phyloP scores from a whole-genome alignment of 1,139 yeast species.

The Geotrichum phurueaensis region DNA sequence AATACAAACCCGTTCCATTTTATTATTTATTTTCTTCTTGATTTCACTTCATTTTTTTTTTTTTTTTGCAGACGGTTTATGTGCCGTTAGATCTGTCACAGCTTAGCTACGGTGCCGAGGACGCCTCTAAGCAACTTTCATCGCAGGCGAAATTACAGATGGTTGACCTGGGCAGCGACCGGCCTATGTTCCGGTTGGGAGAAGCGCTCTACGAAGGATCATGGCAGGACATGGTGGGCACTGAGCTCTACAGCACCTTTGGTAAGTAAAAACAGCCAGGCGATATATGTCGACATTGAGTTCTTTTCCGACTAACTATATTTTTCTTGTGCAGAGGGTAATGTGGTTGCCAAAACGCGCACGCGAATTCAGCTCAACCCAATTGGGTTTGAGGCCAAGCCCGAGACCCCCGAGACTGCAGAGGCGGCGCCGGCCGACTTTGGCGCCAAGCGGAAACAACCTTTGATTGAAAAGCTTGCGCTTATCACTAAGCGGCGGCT shows the following conservation, averaged over 20 bases:
- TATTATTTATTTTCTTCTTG: background rate
- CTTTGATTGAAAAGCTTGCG: slow-evolving; percentile 26
- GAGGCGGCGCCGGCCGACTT: background rate
- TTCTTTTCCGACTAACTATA: background rate
- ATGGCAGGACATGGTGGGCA: slow-evolving; percentile 78
- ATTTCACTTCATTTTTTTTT: background rate
- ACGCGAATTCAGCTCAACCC: slow-evolving; percentile 25
- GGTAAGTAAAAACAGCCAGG: slow-evolving; percentile 9
- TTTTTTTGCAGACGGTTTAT: slow-evolving; percentile 14
- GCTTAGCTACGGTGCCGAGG: slow-evolving; percentile 17
- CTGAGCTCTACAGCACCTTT: slow-evolving; percentile 50
- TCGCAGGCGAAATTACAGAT: slow-evolving; percentile 39
- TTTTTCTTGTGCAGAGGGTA: slow-evolving; percentile 22
- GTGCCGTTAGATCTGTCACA: slow-evolving; percentile 29
- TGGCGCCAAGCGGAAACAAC: slow-evolving; percentile 10
- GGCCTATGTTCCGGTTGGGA: slow-evolving; percentile 52
- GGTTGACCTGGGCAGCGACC: slow-evolving; percentile 47
- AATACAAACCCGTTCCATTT: slow-evolving; percentile 10
- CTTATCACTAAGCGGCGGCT: slow-evolving; percentile 20
- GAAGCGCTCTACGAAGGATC: slow-evolving; percentile 60
- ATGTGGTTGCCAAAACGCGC: slow-evolving; percentile 27
- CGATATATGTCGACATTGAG: background rate
- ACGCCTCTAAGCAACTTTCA: slow-evolving; percentile 24
- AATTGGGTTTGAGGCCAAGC: slow-evolving; percentile 21
- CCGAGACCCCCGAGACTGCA: slow-evolving; percentile 19